phyloP scores from a whole-genome alignment of 1,284 basidiomycete genomes.

The Malassezia caprae region DNA sequence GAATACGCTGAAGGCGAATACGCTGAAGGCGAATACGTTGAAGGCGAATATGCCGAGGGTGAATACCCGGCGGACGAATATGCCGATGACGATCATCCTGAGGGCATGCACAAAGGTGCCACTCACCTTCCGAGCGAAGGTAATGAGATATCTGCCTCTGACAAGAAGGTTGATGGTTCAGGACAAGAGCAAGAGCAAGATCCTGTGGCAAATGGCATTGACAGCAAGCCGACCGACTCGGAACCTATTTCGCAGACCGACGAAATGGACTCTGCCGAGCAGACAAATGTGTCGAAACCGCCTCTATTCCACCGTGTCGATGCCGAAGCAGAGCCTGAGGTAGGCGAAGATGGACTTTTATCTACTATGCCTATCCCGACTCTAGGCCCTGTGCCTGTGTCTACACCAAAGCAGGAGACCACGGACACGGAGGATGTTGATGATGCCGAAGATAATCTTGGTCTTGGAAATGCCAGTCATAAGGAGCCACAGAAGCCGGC shows the following conservation, averaged over 20 bases:
- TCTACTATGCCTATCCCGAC: conserved; percentile 1
- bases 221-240: not conserved
- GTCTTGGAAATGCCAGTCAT: conserved; percentile 65
- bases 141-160: not conserved
- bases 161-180: not conserved
- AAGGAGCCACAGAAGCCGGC: conserved; percentile 46
- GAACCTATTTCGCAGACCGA: not conserved
- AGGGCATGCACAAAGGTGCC: not conserved
- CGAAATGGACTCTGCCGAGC: not conserved
- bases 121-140: not conserved
- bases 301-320: conserved; percentile 16
- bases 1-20: conserved; percentile 3
- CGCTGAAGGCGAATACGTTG: not conserved
- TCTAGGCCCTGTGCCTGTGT: not conserved
- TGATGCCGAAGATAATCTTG: conserved; percentile 76
- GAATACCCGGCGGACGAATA: not conserved
- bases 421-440: conserved; percentile 38
- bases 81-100: not conserved
- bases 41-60: not conserved
- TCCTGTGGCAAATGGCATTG: not conserved
- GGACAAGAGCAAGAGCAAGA: not conserved
- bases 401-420: not conserved
- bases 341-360: conserved; percentile 12
- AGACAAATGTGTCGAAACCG: not conserved
- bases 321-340: not conserved